phyloP scores from a whole-genome alignment of 2,329 filamentous ascomycete genomes.

The Amauroascus niger region DNA sequence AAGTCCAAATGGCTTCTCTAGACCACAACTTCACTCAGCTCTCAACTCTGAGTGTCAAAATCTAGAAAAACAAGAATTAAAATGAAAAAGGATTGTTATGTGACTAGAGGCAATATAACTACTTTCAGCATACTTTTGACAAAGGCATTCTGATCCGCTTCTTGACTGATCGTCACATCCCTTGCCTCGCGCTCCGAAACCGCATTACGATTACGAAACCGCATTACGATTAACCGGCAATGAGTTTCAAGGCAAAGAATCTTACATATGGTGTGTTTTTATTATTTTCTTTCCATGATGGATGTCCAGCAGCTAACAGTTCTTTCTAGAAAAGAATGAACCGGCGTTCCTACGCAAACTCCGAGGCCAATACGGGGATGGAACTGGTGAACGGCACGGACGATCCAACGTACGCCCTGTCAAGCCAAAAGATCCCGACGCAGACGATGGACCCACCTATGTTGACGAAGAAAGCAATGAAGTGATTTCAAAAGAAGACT shows the following conservation, averaged over 20 bases:
- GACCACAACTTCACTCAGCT: too few species aligned
- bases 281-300: background rate
- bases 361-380: slow-evolving; percentile 30
- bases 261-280: slow-evolving; percentile 34
- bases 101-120: background rate
- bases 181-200: background rate
- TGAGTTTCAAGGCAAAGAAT: slow-evolving; percentile 34
- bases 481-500: slow-evolving; percentile 37
- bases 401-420: slow-evolving; percentile 30
- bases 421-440: slow-evolving; percentile 30
- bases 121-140: background rate
- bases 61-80: too few species aligned
- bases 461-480: slow-evolving; percentile 38
- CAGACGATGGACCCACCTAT: slow-evolving; percentile 38
- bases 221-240: background rate
- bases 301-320: background rate
- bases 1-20: too few species aligned
- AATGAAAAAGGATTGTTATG: background rate
- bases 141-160: background rate
- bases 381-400: slow-evolving; percentile 27
- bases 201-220: too few species aligned
- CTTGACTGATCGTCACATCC: background rate
- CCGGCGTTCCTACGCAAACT: slow-evolving; percentile 37
- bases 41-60: too few species aligned
- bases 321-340: slow-evolving; percentile 31